A percentile compares a stretch with the other conserved stretches of the same genome.
Conservation (phyloP, 768 basidiomycete genomes). For the Boletellus ananas region DNA sequence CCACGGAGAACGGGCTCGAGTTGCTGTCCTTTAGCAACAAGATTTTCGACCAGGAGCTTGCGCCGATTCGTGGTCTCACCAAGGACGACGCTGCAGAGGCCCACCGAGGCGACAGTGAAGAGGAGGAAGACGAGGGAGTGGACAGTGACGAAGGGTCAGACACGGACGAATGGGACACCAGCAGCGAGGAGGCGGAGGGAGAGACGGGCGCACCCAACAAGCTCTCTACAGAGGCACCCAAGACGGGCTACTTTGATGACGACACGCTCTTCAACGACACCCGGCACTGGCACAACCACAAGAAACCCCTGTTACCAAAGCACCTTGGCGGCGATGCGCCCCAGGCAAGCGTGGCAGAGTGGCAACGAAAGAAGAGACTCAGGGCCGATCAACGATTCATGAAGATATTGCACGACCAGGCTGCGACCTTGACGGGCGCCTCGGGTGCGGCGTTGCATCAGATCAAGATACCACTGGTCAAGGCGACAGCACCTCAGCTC, state of each 20-base stretch:
- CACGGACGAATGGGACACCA: slow-evolving; percentile 20
- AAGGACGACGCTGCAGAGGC: slow-evolving; percentile 1
- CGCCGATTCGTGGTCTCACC: slow-evolving; percentile 26
- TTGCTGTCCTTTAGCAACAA: slow-evolving; percentile 41
- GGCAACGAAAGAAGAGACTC: slow-evolving; percentile 37
- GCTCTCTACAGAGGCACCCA: not conserved
- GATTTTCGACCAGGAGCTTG: slow-evolving; percentile 41
- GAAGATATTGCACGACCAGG: slow-evolving; percentile 52
- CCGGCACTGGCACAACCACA: slow-evolving; percentile 57
- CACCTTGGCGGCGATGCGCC: slow-evolving; percentile 48
- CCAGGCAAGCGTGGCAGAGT: slow-evolving; percentile 28
- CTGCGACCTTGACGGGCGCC: slow-evolving; percentile 62
- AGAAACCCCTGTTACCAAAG: slow-evolving; percentile 46
- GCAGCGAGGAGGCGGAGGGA: slow-evolving; percentile 18
- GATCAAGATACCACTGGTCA: slow-evolving; percentile 48
- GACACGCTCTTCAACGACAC: slow-evolving; percentile 45
- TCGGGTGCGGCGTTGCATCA: slow-evolving; percentile 49
- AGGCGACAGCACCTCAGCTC: slow-evolving; percentile 14
- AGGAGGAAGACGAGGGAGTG: slow-evolving; percentile 16
- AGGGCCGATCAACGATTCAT: slow-evolving; percentile 55
- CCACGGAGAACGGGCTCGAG: not conserved
- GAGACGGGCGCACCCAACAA: not conserved
- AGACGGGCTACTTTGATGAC: slow-evolving; percentile 35
- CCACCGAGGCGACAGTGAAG: not conserved
- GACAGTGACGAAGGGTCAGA: slow-evolving; percentile 13